Evolutionary conservation across 2,329 filamentous ascomycete genomes (phyloP).

Genomic region (Boeremia exigua): DNA sequence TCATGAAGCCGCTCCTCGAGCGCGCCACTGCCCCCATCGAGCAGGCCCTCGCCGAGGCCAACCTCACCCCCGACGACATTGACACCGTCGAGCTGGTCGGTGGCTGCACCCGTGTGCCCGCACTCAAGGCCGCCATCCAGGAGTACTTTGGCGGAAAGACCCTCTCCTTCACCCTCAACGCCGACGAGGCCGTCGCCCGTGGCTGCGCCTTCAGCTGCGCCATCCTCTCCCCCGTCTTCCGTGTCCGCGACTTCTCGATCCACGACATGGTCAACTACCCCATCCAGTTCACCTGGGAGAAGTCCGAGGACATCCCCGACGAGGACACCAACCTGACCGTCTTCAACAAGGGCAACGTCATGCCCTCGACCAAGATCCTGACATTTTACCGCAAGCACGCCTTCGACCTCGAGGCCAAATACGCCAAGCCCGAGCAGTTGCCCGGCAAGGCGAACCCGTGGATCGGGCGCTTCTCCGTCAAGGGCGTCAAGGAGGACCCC

Average conservation of each 20-base stretch:
- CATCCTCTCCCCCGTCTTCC: constrained; percentile 96
- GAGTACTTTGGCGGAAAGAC: constrained; percentile 87
- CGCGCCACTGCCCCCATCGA: constrained; percentile 78
- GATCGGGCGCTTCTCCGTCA: constrained; percentile 98
- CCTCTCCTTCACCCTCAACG: constrained; percentile 96
- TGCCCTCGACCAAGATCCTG: constrained; percentile 98
- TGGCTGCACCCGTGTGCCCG: constrained; percentile 90
- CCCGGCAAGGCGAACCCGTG: constrained; percentile 91
- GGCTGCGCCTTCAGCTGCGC: constrained; percentile 98
- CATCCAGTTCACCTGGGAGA: constrained; percentile 99
- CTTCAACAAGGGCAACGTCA: constrained; percentile 95
- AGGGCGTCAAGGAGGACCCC: constrained; percentile 90
- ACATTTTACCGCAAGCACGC: constrained; percentile 99
- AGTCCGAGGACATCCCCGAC: constrained; percentile 96
- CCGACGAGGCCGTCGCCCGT: constrained; percentile 94
- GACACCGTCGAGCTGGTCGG: constrained; percentile 93
- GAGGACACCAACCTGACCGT: constrained; percentile 97
- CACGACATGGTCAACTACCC: constrained; percentile 98
- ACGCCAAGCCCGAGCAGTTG: constrained; percentile 83
- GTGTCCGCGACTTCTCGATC: constrained; percentile 95
- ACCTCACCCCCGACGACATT: constrained; percentile 89
- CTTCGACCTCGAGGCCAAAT: constrained; percentile 94
- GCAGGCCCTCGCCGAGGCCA: constrained; percentile 91
- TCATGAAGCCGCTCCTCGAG: constrained; percentile 82
- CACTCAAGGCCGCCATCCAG: constrained; percentile 88